A percentile compares a stretch with the other conserved stretches of the same genome.
Conservation (phyloP, 176 grass and related monocot species). For the Zizania latifolia region DNA sequence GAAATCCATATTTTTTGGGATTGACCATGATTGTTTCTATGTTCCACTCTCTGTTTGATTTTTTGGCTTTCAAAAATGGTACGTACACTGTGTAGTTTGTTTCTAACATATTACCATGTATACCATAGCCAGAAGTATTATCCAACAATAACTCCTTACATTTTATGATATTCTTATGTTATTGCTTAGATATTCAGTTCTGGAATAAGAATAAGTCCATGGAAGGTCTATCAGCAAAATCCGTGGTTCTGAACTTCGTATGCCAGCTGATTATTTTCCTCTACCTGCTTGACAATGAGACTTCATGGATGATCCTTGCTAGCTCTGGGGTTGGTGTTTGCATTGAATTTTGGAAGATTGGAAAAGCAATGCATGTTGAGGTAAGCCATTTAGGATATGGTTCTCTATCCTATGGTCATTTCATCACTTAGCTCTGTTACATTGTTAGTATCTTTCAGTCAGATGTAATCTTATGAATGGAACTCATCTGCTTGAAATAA, state of each 20-base stretch:
- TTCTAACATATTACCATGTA: neutral
- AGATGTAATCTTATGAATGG: neutral
- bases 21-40: conserved; percentile 86
- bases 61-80: conserved; percentile 99
- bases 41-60: conserved; percentile 96
- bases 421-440: neutral
- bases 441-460: neutral
- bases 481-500: neutral
- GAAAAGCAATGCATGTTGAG: conserved; percentile 98
- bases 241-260: conserved; percentile 86
- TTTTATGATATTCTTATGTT: neutral
- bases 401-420: neutral
- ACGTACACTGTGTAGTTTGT: conserved; percentile 12
- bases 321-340: conserved; percentile 93
- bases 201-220: conserved; percentile 99
- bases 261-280: conserved; percentile 94
- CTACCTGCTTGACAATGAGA: conserved; percentile 97
- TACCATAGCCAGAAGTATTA: conserved; percentile 3
- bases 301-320: conserved; percentile 99
- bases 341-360: conserved; percentile 99
- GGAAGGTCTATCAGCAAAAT: conserved; percentile 99
- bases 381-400: conserved; percentile 38
- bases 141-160: neutral
- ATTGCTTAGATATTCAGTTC: conserved; percentile 91
- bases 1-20: conserved; percentile 82